Evolutionary conservation across 495 filamentous ascomycete genomes (phyloP), one percentile per base, ranked within the genome.

Genomic region (Opeltia flavorubescens): DNA sequence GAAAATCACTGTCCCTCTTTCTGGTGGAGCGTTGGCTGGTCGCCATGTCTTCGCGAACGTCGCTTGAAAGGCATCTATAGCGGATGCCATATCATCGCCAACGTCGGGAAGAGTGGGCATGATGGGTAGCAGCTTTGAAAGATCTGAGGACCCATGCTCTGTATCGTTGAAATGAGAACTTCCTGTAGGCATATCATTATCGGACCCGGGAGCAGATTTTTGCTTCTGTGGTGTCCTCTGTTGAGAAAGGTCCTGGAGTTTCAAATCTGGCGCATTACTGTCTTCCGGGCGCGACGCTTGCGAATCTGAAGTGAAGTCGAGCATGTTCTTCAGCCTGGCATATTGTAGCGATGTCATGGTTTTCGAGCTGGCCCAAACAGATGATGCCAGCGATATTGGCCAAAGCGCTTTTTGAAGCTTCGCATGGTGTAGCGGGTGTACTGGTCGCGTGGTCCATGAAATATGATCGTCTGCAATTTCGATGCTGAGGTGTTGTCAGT

Each of bases 1-100:
- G 18, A 89, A 66, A 13, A 72, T 59, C 43, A 89, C 72, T 21
- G 70, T 70, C 2, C 85, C 85, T 21, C 78, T 70, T 8, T 74
- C 78, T 29, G 78, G 71, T 23, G 72, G 60, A 2, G 57, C 44
- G 11, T 29, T 42, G n/a, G 61, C 52, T 0, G 64, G 61, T 27
- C 46, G 55, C 68, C 68, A 75, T 1, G 56, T 64, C 48, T 75
- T 59, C 8, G 47, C 54, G 15, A 83, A 64, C 24, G 66, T 74
- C 23, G 59, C 48, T 44, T 62, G 70, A 60, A 87, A 85, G 4
- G 68, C 70, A 28, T 21, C 28, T 3, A 46, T 17, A 18, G 53
- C 41, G 24, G 47, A 26, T 8, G 15, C 29, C 18, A 50, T 20
- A 29, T 55, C 52, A 17, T 42, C 46, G 6, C 35, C 48, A 17